Conservation (phyloP, 1,284 basidiomycete species). For the Papiliotrema nemorosa region DNA sequence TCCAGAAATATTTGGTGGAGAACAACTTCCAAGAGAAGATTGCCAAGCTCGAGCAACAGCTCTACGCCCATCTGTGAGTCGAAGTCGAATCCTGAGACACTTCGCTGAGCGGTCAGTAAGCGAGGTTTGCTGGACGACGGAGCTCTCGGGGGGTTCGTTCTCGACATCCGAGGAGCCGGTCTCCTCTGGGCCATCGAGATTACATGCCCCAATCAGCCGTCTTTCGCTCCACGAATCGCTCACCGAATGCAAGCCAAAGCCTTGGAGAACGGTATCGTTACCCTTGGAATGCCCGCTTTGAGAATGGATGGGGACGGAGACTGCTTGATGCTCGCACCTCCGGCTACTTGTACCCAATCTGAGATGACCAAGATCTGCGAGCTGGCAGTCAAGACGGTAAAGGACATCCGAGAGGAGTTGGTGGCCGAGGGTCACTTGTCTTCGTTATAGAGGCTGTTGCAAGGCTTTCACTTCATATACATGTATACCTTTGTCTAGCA, state of each 20-base stretch:
- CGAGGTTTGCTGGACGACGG: background rate
- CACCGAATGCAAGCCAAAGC: background rate
- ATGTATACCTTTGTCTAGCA: background rate
- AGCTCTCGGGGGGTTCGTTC: background rate
- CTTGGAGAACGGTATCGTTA: background rate
- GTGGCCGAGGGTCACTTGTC: background rate
- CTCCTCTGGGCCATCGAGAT: slow-evolving; percentile 1
- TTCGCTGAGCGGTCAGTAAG: background rate
- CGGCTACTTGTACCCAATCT: background rate
- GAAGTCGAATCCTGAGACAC: background rate
- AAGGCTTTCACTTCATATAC: background rate
- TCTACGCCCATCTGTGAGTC: background rate
- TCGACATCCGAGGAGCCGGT: background rate
- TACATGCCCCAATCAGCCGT: background rate
- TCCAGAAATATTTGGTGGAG: background rate
- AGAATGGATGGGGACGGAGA: background rate
- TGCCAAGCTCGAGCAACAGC: background rate
- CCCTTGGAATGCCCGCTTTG: background rate
- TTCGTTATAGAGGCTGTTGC: background rate
- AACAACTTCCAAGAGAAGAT: background rate
- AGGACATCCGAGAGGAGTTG: background rate
- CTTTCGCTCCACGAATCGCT: background rate
- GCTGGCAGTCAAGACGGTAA: background rate
- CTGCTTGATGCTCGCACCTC: slow-evolving; percentile 1
- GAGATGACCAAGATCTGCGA: background rate